Conservation (phyloP, 2,329 filamentous ascomycete species). For the Diplodia sapinea region DNA sequence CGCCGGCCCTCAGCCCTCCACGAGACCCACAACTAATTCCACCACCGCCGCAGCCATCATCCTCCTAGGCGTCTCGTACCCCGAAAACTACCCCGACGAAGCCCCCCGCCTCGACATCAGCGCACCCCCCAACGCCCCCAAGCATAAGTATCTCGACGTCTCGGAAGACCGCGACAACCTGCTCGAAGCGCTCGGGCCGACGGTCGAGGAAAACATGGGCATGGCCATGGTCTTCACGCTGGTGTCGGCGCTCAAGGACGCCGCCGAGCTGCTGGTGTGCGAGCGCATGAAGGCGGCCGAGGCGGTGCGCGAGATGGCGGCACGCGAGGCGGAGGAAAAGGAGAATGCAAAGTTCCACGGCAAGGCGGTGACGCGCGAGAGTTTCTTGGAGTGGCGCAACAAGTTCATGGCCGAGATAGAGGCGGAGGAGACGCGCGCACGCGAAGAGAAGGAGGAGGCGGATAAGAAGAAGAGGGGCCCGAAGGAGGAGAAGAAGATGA, state of each 20-base stretch:
- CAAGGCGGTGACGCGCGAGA: conserved; percentile 83
- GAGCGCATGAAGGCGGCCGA: conserved; percentile 71
- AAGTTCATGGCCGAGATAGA: conserved; percentile 80
- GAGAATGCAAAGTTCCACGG: conserved; percentile 98
- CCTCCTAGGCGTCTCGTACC: conserved; percentile 84
- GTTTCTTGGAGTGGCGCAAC: conserved; percentile 82
- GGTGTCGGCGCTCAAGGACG: conserved; percentile 84
- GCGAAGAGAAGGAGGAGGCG: conserved; percentile 75
- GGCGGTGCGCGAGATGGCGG: conserved; percentile 58
- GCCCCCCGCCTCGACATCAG: conserved; percentile 82
- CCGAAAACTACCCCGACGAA: conserved; percentile 88
- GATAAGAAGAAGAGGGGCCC: conserved; percentile 54
- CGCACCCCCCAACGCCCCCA: conserved; percentile 70
- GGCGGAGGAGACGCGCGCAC: conserved; percentile 65
- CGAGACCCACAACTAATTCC: no score
- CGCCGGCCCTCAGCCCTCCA: no score
- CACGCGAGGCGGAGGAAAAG: conserved; percentile 76
- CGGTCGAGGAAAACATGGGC: conserved; percentile 88
- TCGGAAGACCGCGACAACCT: conserved; percentile 78
- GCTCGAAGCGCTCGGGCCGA: conserved; percentile 71
- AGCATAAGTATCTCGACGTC: conserved; percentile 77
- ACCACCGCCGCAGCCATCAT: conserved; percentile 61
- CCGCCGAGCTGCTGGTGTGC: conserved; percentile 81
- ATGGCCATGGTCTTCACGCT: conserved; percentile 98
- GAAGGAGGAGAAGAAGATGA: conserved; percentile 79